These are phyloP conservation scores for Rhodotorula graminis DNA, from an alignment of 768 basidiomycete genomes.

Conservation along the genomic window DNA sequence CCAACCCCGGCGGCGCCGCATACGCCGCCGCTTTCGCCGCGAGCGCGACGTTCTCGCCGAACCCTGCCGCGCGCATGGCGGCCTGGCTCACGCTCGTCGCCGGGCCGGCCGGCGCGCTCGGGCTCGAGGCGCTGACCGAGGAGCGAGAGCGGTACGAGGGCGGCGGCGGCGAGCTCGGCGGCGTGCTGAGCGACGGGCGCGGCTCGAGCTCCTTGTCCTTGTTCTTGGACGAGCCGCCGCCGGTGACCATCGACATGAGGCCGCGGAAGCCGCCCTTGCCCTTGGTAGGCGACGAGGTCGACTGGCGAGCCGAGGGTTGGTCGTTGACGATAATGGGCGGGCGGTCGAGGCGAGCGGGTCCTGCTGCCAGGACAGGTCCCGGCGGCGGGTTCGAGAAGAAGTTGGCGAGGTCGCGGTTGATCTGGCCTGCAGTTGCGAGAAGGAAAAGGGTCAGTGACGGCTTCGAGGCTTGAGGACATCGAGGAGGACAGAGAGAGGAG, in stretches of 20 bases:
- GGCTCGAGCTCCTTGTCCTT: neutral
- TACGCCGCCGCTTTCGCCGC: conserved; percentile 1
- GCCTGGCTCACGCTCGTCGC: neutral
- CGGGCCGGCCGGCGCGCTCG: neutral
- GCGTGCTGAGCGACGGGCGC: neutral
- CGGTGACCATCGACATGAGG: conserved; percentile 10
- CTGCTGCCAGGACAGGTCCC: neutral
- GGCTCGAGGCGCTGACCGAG: neutral
- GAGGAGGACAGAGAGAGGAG: neutral
- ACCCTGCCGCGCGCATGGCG: neutral
- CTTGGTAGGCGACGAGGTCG: neutral
- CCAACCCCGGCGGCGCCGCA: conserved; percentile 15
- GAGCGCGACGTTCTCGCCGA: neutral
- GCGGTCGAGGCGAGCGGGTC: neutral
- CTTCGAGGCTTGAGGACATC: neutral
- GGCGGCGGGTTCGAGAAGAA: conserved; percentile 26
- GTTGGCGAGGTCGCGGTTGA: conserved; percentile 32
- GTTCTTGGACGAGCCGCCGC: neutral
- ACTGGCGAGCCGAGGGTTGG: neutral
- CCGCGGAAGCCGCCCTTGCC: conserved; percentile 11
- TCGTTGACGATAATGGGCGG: neutral
- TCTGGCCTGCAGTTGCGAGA: conserved; percentile 15
- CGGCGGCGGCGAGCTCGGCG: neutral
- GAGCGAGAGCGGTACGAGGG: neutral
- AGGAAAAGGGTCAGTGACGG: neutral